A percentile compares a stretch with the other conserved stretches of the same genome.
phyloP scores from a whole-genome alignment of 176 grass and related monocot species.

The Bolboschoenus planiculmis region DNA sequence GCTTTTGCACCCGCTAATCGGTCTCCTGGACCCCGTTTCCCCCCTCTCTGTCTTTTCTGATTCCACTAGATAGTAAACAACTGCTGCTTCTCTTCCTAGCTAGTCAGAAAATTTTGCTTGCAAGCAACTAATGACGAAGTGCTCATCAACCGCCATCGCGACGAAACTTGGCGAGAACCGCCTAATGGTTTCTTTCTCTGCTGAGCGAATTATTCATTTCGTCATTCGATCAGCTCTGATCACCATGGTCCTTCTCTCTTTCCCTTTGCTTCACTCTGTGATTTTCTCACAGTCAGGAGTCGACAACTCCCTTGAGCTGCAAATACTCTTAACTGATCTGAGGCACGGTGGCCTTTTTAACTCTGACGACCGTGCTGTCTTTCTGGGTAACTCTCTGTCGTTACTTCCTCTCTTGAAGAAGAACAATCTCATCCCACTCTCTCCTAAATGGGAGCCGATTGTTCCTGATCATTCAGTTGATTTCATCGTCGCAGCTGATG shows the following conservation, averaged over 20 bases:
- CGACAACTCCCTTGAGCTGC: constrained; percentile 2
- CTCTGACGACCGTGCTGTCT: not conserved
- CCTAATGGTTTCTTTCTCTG: constrained; percentile 20
- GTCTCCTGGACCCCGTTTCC: not conserved
- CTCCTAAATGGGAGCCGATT: not conserved
- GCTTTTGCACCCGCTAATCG: constrained; percentile 49
- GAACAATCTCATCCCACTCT: constrained; percentile 11
- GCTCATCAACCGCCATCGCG: not conserved
- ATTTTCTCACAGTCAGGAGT: not conserved
- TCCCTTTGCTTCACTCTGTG: constrained; percentile 20
- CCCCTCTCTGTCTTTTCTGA: constrained; percentile 4
- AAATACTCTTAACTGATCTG: constrained; percentile 22
- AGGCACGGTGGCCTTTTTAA: constrained; percentile 24
- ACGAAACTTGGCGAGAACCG: not conserved
- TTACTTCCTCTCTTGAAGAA: constrained; percentile 18
- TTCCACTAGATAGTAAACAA: constrained; percentile 24
- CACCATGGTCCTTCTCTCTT: constrained; percentile 23
- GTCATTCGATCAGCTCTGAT: constrained; percentile 26
- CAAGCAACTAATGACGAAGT: not conserved
- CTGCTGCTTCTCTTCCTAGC: not conserved
- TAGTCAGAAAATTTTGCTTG: not conserved
- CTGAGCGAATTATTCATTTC: constrained; percentile 15
- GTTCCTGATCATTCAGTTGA: constrained; percentile 22
- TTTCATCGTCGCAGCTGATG: constrained; percentile 22
- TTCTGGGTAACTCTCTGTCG: constrained; percentile 25